Base-by-base conservation (phyloP, 148 eudicot genomes). In the Vaccinium darrowii region DNA sequence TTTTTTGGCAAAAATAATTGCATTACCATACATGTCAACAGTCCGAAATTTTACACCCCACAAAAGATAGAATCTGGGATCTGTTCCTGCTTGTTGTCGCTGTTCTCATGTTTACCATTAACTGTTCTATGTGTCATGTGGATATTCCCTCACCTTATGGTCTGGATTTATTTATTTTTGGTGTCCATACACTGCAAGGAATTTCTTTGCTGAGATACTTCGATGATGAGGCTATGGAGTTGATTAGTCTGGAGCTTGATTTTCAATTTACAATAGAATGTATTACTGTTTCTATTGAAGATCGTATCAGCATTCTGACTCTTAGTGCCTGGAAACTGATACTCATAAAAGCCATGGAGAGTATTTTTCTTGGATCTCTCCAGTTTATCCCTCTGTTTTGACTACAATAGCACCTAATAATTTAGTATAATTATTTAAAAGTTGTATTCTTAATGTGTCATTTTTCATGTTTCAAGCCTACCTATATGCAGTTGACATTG, bases 31-130 rank as follows among this genome's bases (percentile, higher is more conserved):
- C 23, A n/a, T 21, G 69, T 62, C 21, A 10, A 25, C 69, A 62
- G 11, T 62, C 69, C 25, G 11, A 58, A 57, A 58, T 19, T 58
- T 63, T n/a, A 11, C 27, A 1, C 27, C 12, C 69, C 69, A 63
- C 69, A 8, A 4, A 63, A 63, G 30, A 21, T 63, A 63, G 69
- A 63, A 63, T 63, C 27, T 4, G 11, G 69, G 27, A n/a, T n/a
- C n/a, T 63, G n/a, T 63, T 63, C 69, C 47, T 73, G 43, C 77
- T 73, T 73, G 50, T 73, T 15, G 77, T 36, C 77, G 4, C 77
- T 73, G 14, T 73, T 73, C 18, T 39, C 50, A 73, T 30, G 47
- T 71, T 71, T 71, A 9, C 76, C 76, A 25, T 33, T 71, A 30
- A 30, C 7, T 27, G 76, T 8, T 25, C 7, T 27, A 14, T 13